A percentile compares a stretch with the other conserved stretches of the same genome.
Conservation (phyloP, 1,139 yeast genomes). For the Yamadazyma mexicana region DNA sequence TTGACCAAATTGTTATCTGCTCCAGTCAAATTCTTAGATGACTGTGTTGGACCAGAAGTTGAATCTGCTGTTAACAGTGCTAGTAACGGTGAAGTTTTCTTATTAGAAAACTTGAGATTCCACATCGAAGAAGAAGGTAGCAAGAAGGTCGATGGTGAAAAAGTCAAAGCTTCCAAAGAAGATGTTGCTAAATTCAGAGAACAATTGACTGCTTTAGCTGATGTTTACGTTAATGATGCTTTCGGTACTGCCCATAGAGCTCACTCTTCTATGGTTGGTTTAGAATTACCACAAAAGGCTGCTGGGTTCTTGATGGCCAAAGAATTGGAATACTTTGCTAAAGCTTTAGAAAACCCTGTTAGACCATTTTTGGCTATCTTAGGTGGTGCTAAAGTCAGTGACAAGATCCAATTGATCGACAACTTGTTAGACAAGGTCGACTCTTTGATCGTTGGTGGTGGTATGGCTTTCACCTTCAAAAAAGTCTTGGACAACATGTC, state of each 20-base stretch:
- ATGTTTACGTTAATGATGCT: conserved; percentile 95
- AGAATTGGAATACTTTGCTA: conserved; percentile 94
- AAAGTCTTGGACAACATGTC: conserved; percentile 81
- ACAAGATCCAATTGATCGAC: conserved; percentile 96
- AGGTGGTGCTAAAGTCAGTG: conserved; percentile 98
- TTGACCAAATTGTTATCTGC: conserved; percentile 67
- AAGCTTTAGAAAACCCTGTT: conserved; percentile 94
- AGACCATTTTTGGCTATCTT: conserved; percentile 97
- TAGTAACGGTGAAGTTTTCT: conserved; percentile 68
- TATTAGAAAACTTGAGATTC: conserved; percentile 94
- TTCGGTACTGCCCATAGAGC: conserved; percentile 99
- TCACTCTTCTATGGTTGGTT: conserved; percentile 97
- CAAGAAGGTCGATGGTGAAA: conserved; percentile 79
- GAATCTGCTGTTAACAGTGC: conserved; percentile 73
- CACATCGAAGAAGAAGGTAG: conserved; percentile 93
- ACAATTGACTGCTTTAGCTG: conserved; percentile 85
- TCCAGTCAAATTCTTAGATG: conserved; percentile 75
- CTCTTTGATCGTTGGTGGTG: conserved; percentile 92
- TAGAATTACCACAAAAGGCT: conserved; percentile 90
- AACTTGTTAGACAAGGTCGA: conserved; percentile 94
- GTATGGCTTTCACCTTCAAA: conserved; percentile 98
- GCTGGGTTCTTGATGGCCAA: conserved; percentile 97
- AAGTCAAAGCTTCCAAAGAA: conserved; percentile 84
- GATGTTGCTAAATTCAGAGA: conserved; percentile 83
- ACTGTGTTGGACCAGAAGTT: conserved; percentile 87